Conservation (phyloP, 2,329 filamentous ascomycete species). For the Fusarium goolgardi region DNA sequence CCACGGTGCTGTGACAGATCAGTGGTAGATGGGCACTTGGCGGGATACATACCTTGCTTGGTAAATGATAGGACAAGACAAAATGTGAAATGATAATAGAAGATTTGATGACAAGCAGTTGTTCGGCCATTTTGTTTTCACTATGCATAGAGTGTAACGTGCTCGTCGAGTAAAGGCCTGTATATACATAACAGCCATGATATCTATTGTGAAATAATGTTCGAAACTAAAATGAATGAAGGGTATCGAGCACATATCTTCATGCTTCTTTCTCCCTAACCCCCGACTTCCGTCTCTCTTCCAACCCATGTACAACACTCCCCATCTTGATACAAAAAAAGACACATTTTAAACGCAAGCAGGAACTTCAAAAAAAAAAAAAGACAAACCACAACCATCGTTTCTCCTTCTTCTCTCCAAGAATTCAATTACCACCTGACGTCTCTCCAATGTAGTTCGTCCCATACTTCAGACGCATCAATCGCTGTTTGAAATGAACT, state of each 20-base stretch:
- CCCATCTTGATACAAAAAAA: slow-evolving; percentile 23
- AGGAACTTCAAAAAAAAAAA: slow-evolving; percentile 5
- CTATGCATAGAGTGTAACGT: background rate
- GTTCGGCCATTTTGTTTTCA: too few species aligned
- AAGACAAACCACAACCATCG: slow-evolving; percentile 10
- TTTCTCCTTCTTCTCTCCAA: background rate
- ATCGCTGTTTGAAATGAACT: slow-evolving; percentile 6
- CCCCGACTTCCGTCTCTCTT: slow-evolving; percentile 8
- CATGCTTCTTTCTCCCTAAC: slow-evolving; percentile 38
- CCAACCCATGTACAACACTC: slow-evolving; percentile 23
- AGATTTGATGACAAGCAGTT: slow-evolving; percentile 1
- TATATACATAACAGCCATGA: slow-evolving; percentile 33
- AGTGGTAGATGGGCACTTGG: slow-evolving; percentile 40
- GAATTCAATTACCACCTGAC: slow-evolving; percentile 29
- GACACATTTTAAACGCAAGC: slow-evolving; percentile 19
- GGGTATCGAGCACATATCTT: slow-evolving; percentile 47
- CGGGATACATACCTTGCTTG: background rate
- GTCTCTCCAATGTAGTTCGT: slow-evolving; percentile 16
- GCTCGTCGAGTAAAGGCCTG: background rate
- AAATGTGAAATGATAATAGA: slow-evolving; percentile 18
- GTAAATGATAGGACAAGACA: slow-evolving; percentile 3
- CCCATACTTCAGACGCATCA: background rate
- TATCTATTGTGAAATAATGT: slow-evolving; percentile 43
- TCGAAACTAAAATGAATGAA: slow-evolving; percentile 44
- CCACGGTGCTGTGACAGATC: slow-evolving; percentile 88